Evolutionary conservation across 331 rosid genomes (phyloP).

Genomic region (Erythrophleum ivorense): DNA sequence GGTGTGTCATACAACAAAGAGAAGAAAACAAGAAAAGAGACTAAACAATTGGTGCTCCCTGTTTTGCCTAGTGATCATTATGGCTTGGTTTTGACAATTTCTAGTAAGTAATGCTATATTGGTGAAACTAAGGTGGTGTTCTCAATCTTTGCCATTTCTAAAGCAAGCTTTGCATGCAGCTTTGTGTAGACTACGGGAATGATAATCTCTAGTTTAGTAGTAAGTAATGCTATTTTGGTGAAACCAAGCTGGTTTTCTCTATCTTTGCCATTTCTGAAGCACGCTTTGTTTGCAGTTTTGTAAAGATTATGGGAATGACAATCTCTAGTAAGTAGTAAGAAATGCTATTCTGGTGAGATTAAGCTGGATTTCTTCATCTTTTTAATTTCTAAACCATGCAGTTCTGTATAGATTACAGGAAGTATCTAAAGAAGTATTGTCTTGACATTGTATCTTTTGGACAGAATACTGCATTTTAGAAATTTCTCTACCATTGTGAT

Average conservation of each 20-base stretch:
- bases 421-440: not conserved
- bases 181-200: slow-evolving; percentile 38
- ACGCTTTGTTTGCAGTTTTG: slow-evolving; percentile 55
- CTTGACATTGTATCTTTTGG: not conserved
- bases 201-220: not conserved
- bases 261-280: slow-evolving; percentile 40
- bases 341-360: not conserved
- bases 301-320: not conserved
- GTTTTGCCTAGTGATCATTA: slow-evolving; percentile 96
- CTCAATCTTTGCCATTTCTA: slow-evolving; percentile 32
- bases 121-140: slow-evolving; percentile 1
- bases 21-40: slow-evolving; percentile 74
- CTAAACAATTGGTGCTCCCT: slow-evolving; percentile 73
- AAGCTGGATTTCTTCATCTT: not conserved
- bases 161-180: slow-evolving; percentile 49
- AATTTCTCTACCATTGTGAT: not conserved
- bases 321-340: not conserved
- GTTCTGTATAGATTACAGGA: not conserved
- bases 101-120: slow-evolving; percentile 12
- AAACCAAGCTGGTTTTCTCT: slow-evolving; percentile 10
- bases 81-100: slow-evolving; percentile 79
- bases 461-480: not conserved
- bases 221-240: slow-evolving; percentile 21
- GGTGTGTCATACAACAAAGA: slow-evolving; percentile 66
- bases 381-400: not conserved